Conservation (phyloP, 2,329 filamentous ascomycete species). For the Pestalotiopsis sp. region DNA sequence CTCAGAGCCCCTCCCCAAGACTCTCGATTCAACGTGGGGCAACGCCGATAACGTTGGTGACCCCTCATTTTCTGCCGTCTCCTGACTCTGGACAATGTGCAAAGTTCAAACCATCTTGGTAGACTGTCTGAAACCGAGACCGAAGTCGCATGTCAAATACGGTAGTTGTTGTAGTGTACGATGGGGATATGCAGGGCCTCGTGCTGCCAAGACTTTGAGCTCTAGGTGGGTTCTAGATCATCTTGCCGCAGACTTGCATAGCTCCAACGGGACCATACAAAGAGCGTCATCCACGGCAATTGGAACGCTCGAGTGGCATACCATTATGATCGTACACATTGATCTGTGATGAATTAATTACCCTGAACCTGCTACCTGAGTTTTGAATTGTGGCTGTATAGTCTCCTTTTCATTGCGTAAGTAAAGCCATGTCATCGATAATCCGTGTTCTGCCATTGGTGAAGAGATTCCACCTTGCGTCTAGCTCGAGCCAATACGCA, state of each 20-base stretch:
- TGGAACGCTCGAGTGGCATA: background rate
- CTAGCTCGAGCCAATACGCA: background rate
- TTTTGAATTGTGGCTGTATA: background rate
- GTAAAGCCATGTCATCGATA: background rate
- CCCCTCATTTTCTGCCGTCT: background rate
- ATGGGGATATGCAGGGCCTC: background rate
- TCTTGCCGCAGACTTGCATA: background rate
- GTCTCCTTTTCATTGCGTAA: background rate
- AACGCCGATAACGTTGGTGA: background rate
- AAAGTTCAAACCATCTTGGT: background rate
- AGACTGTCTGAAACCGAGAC: background rate
- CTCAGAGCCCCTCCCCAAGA: background rate
- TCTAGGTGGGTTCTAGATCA: background rate
- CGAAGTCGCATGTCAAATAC: background rate
- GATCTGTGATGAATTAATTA: background rate
- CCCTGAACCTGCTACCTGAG: background rate
- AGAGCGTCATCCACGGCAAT: background rate
- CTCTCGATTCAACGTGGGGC: background rate
- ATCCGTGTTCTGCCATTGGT: background rate
- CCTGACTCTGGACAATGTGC: background rate
- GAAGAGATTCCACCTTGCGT: background rate
- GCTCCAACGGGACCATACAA: background rate
- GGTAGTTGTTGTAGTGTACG: background rate
- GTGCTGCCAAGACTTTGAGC: background rate
- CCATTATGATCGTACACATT: background rate